Conservation (phyloP, 2,329 filamentous ascomycete species). For the Pseudophaeomoniella oleicola region DNA sequence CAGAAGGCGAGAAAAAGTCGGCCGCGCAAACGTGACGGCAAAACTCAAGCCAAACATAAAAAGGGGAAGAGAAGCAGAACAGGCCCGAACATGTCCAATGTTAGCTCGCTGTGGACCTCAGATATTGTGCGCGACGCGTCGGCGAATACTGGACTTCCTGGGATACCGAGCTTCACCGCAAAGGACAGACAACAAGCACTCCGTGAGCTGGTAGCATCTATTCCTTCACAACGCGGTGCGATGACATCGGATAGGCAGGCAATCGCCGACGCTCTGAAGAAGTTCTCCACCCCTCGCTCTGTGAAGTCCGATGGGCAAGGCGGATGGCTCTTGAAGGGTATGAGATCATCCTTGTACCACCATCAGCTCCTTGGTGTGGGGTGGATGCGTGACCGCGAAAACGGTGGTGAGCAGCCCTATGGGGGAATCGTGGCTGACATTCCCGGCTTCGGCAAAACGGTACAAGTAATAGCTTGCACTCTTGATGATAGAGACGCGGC, state of each 20-base stretch:
- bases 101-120: constrained; percentile 9
- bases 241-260: constrained; percentile 12
- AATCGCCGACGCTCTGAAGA: constrained; percentile 14
- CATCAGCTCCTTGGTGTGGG: constrained; percentile 17
- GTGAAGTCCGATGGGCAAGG: constrained; percentile 16
- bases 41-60: background rate
- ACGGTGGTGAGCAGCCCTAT: constrained; percentile 8
- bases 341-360: constrained; percentile 19
- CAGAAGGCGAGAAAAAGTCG: background rate
- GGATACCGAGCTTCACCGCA: constrained; percentile 12
- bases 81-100: constrained; percentile 7
- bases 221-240: constrained; percentile 14
- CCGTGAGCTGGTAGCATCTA: constrained; percentile 15
- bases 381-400: constrained; percentile 11
- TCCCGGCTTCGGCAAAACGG: constrained; percentile 25
- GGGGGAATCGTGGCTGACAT: constrained; percentile 25
- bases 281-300: constrained; percentile 12
- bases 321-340: constrained; percentile 17
- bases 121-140: constrained; percentile 15
- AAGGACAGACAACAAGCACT: constrained; percentile 17
- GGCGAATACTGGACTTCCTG: constrained; percentile 11
- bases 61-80: constrained; percentile 3
- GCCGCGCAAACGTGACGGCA: background rate
- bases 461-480: constrained; percentile 17
- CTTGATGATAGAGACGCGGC: constrained; percentile 16